A percentile compares a stretch with the other conserved stretches of the same genome.
These are phyloP conservation scores for Zhuliangozyma blackwelliae DNA, from an alignment of 1,139 yeast genomes.

Conservation along the genomic window DNA sequence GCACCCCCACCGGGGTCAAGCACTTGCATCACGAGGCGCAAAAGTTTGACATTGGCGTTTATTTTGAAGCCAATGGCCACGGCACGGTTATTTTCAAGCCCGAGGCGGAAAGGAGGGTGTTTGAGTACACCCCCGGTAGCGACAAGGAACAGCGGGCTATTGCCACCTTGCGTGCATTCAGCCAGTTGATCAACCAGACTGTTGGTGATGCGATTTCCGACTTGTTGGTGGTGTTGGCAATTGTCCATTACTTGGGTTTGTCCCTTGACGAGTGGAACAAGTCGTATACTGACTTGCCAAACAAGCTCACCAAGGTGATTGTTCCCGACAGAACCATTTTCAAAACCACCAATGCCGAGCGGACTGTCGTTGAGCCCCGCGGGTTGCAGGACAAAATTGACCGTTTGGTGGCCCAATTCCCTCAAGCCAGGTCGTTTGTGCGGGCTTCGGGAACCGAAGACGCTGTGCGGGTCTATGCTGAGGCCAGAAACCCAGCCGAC, in stretches of 20 bases:
- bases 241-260: slow-evolving; percentile 51
- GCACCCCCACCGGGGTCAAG: slow-evolving; percentile 95
- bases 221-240: slow-evolving; percentile 68
- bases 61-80: slow-evolving; percentile 99
- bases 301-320: slow-evolving; percentile 70
- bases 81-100: slow-evolving; percentile 87
- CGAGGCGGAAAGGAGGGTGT: slow-evolving; percentile 40
- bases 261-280: slow-evolving; percentile 71
- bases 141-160: slow-evolving; percentile 39
- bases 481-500: slow-evolving; percentile 52
- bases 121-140: slow-evolving; percentile 17
- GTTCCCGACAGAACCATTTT: slow-evolving; percentile 80
- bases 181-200: slow-evolving; percentile 83
- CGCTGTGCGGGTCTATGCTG: slow-evolving; percentile 94
- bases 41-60: slow-evolving; percentile 83
- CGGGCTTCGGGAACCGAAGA: slow-evolving; percentile 98
- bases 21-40: slow-evolving; percentile 89
- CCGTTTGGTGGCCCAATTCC: slow-evolving; percentile 50
- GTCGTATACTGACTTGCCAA: slow-evolving; percentile 82
- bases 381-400: slow-evolving; percentile 79
- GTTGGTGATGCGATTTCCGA: slow-evolving; percentile 98
- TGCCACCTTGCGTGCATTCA: slow-evolving; percentile 50
- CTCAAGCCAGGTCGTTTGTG: slow-evolving; percentile 80
- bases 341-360: slow-evolving; percentile 87
- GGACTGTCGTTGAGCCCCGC: slow-evolving; percentile 68